Evolutionary conservation across 2,329 filamentous ascomycete genomes (phyloP).

Genomic region (Aspergillus fructus): DNA sequence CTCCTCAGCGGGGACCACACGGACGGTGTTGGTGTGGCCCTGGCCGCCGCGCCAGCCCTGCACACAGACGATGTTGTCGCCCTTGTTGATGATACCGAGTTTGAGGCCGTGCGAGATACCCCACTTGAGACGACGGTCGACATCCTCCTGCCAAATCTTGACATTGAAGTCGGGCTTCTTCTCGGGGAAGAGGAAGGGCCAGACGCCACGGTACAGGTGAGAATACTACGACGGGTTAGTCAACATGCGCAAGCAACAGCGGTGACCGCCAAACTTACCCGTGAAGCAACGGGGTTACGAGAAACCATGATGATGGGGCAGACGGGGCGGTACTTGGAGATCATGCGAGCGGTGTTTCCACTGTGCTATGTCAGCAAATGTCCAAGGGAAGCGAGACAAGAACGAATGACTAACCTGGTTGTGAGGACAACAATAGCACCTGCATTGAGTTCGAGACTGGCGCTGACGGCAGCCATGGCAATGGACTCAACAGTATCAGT

Average conservation of each 20-base stretch:
- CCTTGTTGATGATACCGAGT: conserved; percentile 76
- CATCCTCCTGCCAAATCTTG: conserved; percentile 97
- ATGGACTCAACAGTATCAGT: conserved; percentile 89
- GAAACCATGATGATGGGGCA: conserved; percentile 99
- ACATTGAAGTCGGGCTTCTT: conserved; percentile 90
- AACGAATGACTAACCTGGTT: conserved; percentile 64
- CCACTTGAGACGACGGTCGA: conserved; percentile 97
- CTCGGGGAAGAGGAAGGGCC: conserved; percentile 93
- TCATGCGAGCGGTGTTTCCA: conserved; percentile 87
- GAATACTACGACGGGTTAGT: conserved; percentile 58
- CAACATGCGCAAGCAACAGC: conserved; percentile 8
- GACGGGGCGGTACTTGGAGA: conserved; percentile 98
- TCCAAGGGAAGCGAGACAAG: not conserved
- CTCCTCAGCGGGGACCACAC: conserved; percentile 50
- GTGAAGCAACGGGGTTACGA: conserved; percentile 75
- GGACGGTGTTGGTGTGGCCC: conserved; percentile 67
- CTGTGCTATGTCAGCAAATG: conserved; percentile 45
- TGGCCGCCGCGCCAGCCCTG: conserved; percentile 68
- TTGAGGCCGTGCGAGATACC: conserved; percentile 83
- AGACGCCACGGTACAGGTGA: conserved; percentile 96
- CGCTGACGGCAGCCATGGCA: conserved; percentile 94
- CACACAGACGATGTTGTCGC: conserved; percentile 67
- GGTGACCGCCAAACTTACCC: conserved; percentile 49
- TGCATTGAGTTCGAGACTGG: conserved; percentile 92
- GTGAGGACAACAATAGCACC: conserved; percentile 95